These are phyloP conservation scores for Pichia cabralensis DNA, from an alignment of 805 yeast genomes.

Conservation along the genomic window DNA sequence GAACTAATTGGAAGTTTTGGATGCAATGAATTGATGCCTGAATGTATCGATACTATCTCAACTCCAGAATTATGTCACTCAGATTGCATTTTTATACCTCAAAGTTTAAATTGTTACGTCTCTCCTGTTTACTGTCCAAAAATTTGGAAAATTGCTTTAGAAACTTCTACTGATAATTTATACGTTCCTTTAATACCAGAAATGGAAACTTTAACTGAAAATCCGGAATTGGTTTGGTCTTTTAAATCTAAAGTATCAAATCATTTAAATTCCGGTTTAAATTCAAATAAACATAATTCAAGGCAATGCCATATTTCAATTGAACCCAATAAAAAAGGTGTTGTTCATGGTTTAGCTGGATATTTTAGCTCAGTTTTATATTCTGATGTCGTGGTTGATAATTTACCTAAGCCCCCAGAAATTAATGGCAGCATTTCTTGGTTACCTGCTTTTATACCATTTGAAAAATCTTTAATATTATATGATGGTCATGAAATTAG, in stretches of 20 bases:
- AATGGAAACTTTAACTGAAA: constrained; percentile 34
- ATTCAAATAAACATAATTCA: constrained; percentile 18
- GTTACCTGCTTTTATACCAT: constrained; percentile 61
- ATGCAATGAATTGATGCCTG: constrained; percentile 86
- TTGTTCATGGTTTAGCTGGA: constrained; percentile 68
- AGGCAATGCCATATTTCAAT: constrained; percentile 24
- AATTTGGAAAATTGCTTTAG: constrained; percentile 29
- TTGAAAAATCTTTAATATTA: constrained; percentile 41
- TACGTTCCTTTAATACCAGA: constrained; percentile 25
- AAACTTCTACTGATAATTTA: constrained; percentile 15
- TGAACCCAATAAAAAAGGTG: constrained; percentile 37
- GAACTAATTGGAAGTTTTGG: constrained; percentile 89
- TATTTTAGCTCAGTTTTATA: constrained; percentile 65
- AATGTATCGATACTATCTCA: constrained; percentile 46
- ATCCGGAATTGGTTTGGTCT: constrained; percentile 45
- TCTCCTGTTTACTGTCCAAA: constrained; percentile 61
- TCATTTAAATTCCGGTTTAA: no score
- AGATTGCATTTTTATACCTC: constrained; percentile 57
- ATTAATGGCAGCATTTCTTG: constrained; percentile 34
- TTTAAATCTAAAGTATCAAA: constrained; percentile 1
- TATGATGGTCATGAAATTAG: constrained; percentile 48
- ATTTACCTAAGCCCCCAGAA: constrained; percentile 27
- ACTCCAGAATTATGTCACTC: constrained; percentile 16
- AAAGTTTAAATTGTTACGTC: constrained; percentile 44
- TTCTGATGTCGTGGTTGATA: constrained; percentile 45